Base-by-base conservation (phyloP, 139 green algal species). In the Diplosphaera chodatii region DNA sequence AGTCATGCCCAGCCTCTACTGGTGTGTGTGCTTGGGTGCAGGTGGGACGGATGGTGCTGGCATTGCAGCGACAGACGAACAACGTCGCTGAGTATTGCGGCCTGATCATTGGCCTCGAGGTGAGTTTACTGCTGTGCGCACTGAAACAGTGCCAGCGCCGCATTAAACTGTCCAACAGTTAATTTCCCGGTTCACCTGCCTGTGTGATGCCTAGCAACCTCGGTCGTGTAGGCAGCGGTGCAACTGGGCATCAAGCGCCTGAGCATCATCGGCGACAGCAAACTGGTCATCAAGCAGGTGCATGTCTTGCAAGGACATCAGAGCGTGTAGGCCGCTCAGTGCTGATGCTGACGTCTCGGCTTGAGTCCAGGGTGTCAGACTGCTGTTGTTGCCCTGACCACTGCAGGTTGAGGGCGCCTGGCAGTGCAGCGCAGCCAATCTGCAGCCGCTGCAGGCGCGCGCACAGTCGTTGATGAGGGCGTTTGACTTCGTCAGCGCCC, bases 71-170 rank as follows among this genome's bases (percentile, higher is more conserved):
- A 4, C 48, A 56, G 32, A 89, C 83, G n/a, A 87, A 85, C 71
- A 89, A 89, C 75, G 67, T 82, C 34, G 83, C 83, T 15, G 83
- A 89, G 69, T 89, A 85, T 31, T 67, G 48, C 1, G 83, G 73
- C 21, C 68, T 89, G 15, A 68, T 87, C 3, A 67, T 67, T n/a
- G 83, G 83, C 23, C 33, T 89, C 28, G 32, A 79, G 37, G 55
- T 73, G 37, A 6, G 28, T 33, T 20, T 33, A n/a, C 23, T 2
- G 6, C 62, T 18, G 10, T n/a, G n/a, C n/a, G 28, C 23, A 20
- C 62, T 33, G 10, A 6, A 64, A 20, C 15, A 64, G 8, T 32
- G 5, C 23, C 15, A 15, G 56, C 15, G 29, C 37, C 37, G 37
- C 13, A 48, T 18, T 25, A n/a, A 18, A 59, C 16, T 10, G 48